These are phyloP conservation scores for Elsinoe perseae DNA, from an alignment of 2,329 filamentous ascomycete species.

Conservation along the genomic window DNA sequence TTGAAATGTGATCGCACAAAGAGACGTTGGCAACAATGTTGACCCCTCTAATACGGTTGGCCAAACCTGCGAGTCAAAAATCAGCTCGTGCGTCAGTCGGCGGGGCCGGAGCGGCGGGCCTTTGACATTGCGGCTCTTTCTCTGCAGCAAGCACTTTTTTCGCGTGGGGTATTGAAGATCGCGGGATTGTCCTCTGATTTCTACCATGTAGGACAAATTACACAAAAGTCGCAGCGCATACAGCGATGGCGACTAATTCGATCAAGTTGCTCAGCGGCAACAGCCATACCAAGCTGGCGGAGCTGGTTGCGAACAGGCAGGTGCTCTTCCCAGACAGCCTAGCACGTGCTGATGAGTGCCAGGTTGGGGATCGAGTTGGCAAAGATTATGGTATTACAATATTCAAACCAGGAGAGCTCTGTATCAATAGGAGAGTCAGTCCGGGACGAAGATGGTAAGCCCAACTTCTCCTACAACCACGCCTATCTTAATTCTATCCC, in stretches of 20 bases:
- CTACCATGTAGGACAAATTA: background rate
- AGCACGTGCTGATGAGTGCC: slow-evolving; percentile 15
- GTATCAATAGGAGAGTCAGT: slow-evolving; percentile 95
- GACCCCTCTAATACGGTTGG: slow-evolving; percentile 1
- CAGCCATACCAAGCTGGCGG: slow-evolving; percentile 64
- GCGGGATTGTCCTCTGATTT: background rate
- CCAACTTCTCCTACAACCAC: background rate
- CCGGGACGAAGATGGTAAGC: slow-evolving; percentile 80
- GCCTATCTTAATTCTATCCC: background rate
- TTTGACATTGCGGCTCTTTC: slow-evolving; percentile 3
- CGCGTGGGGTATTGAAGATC: background rate
- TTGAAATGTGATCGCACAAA: background rate
- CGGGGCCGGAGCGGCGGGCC: background rate
- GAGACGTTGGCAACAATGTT: background rate
- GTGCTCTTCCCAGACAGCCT: slow-evolving; percentile 17
- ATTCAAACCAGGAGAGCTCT: slow-evolving; percentile 79
- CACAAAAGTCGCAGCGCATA: background rate
- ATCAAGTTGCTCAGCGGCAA: slow-evolving; percentile 70
- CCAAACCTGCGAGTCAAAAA: background rate
- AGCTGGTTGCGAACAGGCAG: slow-evolving; percentile 60
- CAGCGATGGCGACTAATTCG: slow-evolving; percentile 59
- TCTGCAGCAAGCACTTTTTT: background rate
- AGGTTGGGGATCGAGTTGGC: slow-evolving; percentile 71
- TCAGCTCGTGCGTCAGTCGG: slow-evolving; percentile 3
- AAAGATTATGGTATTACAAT: slow-evolving; percentile 73